These are phyloP conservation scores for Geum urbanum DNA, from an alignment of 306 rosid species.

Conservation along the genomic window DNA sequence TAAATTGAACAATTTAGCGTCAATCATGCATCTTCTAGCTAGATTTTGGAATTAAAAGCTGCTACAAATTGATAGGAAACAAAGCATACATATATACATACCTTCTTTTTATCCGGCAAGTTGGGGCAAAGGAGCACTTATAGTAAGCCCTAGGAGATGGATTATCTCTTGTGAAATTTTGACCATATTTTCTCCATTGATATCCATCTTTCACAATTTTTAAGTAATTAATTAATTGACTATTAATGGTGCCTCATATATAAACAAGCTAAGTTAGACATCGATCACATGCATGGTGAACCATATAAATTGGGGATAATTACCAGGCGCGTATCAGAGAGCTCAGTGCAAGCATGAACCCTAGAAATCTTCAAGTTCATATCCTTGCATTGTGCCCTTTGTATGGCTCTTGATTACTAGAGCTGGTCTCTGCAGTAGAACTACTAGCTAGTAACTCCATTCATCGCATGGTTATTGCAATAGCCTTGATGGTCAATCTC, in stretches of 20 bases:
- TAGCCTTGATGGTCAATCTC: slow-evolving; percentile 23
- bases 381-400: slow-evolving; percentile 36
- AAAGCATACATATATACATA: not conserved
- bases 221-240: not conserved
- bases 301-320: not conserved
- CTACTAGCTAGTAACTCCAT: slow-evolving; percentile 17
- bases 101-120: slow-evolving; percentile 87
- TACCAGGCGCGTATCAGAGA: slow-evolving; percentile 61
- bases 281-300: not conserved
- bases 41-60: not conserved
- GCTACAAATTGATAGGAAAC: not conserved
- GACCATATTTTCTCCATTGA: slow-evolving; percentile 96
- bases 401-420: slow-evolving; percentile 45
- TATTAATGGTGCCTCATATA: too few relatives aligned
- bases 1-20: too few relatives aligned
- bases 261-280: not conserved
- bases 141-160: slow-evolving; percentile 96
- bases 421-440: slow-evolving; percentile 35
- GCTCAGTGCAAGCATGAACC: slow-evolving; percentile 50
- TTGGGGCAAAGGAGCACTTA: slow-evolving; percentile 80
- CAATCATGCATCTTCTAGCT: too few relatives aligned
- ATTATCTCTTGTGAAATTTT: slow-evolving; percentile 88
- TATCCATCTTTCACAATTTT: slow-evolving; percentile 82
- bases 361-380: slow-evolving; percentile 51
- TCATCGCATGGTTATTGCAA: not conserved